These are phyloP conservation scores for Endocladia muricata DNA, from an alignment of 31 red algal species.

Conservation along the genomic window DNA sequence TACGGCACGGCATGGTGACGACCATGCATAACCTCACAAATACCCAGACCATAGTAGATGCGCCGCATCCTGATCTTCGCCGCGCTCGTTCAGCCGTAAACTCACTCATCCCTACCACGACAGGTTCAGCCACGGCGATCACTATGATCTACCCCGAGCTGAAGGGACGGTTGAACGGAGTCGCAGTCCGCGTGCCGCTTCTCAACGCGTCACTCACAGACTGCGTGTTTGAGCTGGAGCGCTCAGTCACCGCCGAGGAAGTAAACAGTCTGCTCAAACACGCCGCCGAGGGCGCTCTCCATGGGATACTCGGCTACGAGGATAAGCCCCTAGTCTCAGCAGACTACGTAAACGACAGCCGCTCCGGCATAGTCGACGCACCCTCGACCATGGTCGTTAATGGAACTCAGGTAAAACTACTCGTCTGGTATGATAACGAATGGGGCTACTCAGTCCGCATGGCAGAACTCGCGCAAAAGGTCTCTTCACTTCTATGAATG, in stretches of 20 bases:
- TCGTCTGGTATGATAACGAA: constrained; percentile 66
- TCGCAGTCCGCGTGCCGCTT: constrained; percentile 43
- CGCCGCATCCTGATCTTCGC: constrained; percentile 37
- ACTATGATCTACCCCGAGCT: constrained; percentile 26
- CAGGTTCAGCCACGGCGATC: constrained; percentile 44
- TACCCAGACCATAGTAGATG: constrained; percentile 36
- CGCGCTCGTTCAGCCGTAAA: constrained; percentile 34
- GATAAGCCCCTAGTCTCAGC: constrained; percentile 41
- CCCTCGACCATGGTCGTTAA: constrained; percentile 26
- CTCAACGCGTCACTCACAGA: constrained; percentile 35
- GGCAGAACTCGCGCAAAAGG: no score
- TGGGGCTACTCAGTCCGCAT: constrained; percentile 31
- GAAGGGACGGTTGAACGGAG: constrained; percentile 44
- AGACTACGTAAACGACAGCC: constrained; percentile 32
- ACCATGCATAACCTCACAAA: constrained; percentile 40
- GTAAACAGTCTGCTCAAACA: constrained; percentile 34
- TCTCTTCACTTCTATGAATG: constrained; percentile 9
- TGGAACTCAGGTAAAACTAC: constrained; percentile 36
- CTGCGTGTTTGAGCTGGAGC: constrained; percentile 33
- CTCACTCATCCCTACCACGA: constrained; percentile 43
- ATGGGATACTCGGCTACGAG: constrained; percentile 34
- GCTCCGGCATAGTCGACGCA: constrained; percentile 46
- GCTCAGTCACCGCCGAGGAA: constrained; percentile 30
- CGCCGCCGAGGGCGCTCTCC: constrained; percentile 29
- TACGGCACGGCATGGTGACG: constrained; percentile 41